Evolutionary conservation across 179 eudicot genomes (phyloP).

Genomic region (Drosera spatulata): DNA sequence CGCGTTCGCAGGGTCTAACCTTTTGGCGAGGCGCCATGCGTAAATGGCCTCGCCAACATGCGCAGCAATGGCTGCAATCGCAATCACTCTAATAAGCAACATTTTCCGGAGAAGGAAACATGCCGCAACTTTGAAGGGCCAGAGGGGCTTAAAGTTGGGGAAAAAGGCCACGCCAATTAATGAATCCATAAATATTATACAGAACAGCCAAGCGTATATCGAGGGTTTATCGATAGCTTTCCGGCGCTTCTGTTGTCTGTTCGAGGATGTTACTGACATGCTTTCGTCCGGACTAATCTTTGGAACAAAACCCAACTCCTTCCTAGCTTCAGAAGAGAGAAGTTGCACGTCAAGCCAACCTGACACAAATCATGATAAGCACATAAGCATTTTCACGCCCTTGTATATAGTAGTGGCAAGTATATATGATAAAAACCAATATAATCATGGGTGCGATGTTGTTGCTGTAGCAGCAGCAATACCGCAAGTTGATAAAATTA

Average conservation of each 20-base stretch:
- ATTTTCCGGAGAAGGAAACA: slow-evolving; percentile 46
- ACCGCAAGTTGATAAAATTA: too few species aligned
- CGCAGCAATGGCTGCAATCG: slow-evolving; percentile 22
- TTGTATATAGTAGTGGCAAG: background rate
- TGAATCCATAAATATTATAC: slow-evolving; percentile 41
- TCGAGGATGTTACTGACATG: slow-evolving; percentile 67
- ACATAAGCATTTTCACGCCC: background rate
- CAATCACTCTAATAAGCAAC: slow-evolving; percentile 20
- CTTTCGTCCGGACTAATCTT: slow-evolving; percentile 69
- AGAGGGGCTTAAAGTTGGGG: slow-evolving; percentile 52
- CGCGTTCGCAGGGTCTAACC: slow-evolving; percentile 66
- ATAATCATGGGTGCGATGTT: too few species aligned
- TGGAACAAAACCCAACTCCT: slow-evolving; percentile 75
- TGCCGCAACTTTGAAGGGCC: slow-evolving; percentile 29
- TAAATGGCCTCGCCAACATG: slow-evolving; percentile 61
- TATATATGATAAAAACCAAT: too few species aligned
- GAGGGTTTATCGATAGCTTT: slow-evolving; percentile 72
- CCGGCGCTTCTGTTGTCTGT: slow-evolving; percentile 60
- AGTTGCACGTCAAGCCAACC: slow-evolving; percentile 93
- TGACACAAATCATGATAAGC: slow-evolving; percentile 14
- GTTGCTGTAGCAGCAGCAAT: too few species aligned
- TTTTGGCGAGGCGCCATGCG: slow-evolving; percentile 73
- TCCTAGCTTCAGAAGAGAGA: slow-evolving; percentile 65
- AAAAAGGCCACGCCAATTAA: slow-evolving; percentile 48
- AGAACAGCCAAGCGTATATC: slow-evolving; percentile 50